phyloP scores from a whole-genome alignment of 2,329 filamentous ascomycete species.

The Fusarium pseudonygamai region DNA sequence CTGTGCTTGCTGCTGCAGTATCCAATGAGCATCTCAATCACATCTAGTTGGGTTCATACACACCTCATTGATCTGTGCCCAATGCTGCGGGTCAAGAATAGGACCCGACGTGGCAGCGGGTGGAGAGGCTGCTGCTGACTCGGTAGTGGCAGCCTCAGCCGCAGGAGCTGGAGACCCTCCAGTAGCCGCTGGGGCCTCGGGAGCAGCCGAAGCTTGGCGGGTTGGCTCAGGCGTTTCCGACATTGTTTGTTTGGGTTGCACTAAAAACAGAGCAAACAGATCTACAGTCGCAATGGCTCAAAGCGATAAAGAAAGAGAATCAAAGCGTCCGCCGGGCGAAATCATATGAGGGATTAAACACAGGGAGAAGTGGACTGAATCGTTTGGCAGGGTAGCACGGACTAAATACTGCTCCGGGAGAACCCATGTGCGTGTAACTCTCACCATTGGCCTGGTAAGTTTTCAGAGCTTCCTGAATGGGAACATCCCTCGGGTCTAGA shows the following conservation, averaged over 20 bases:
- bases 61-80: conserved; percentile 31
- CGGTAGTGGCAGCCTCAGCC: background rate
- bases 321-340: background rate
- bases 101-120: background rate
- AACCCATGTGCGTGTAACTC: background rate
- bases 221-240: background rate
- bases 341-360: no score
- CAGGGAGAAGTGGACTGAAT: background rate
- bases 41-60: rapidly evolving
- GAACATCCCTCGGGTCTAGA: background rate
- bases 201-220: background rate
- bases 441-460: background rate
- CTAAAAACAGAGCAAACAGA: background rate
- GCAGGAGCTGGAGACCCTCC: background rate
- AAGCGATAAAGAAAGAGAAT: background rate
- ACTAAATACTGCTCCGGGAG: background rate
- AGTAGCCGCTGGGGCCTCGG: background rate
- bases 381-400: background rate
- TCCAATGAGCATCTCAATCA: background rate
- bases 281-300: background rate
- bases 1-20: background rate
- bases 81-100: conserved; percentile 34
- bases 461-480: background rate
- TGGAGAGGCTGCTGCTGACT: background rate
- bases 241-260: background rate